These are phyloP conservation scores for Umbelopsis ramanniana DNA, from an alignment of 192 early-diverging fungal species.

Conservation along the genomic window DNA sequence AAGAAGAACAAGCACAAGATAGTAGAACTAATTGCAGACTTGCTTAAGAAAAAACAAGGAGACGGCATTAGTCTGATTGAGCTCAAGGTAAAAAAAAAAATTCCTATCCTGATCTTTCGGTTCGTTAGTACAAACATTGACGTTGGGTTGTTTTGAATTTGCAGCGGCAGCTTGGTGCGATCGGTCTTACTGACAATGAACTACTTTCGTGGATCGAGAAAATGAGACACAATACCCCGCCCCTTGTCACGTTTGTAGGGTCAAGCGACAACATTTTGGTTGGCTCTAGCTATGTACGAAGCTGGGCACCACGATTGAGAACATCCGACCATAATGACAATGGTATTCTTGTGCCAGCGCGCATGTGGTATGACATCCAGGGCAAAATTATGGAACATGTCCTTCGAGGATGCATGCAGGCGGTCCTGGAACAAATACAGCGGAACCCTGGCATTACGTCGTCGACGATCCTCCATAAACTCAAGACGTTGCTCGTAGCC, in stretches of 20 bases:
- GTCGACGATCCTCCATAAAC: not conserved
- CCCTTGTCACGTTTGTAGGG: not conserved
- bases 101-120: no score
- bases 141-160: no score
- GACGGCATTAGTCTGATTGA: not conserved
- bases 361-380: conserved; percentile 9
- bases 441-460: conserved; percentile 5
- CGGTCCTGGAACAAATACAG: conserved; percentile 3
- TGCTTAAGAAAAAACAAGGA: not conserved
- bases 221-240: not conserved
- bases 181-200: not conserved
- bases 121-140: no score
- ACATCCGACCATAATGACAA: not conserved
- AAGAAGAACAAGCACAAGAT: not conserved
- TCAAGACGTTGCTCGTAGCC: not conserved
- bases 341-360: conserved; percentile 1
- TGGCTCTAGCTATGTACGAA: not conserved
- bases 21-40: not conserved
- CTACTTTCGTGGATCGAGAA: not conserved
- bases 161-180: no score
- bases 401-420: conserved; percentile 5
- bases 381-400: conserved; percentile 5
- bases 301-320: conserved; percentile 5
- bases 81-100: not conserved
- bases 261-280: not conserved